These are phyloP conservation scores for Thielaviopsis ethacetica DNA, from an alignment of 2,329 filamentous ascomycete genomes.

Conservation along the genomic window DNA sequence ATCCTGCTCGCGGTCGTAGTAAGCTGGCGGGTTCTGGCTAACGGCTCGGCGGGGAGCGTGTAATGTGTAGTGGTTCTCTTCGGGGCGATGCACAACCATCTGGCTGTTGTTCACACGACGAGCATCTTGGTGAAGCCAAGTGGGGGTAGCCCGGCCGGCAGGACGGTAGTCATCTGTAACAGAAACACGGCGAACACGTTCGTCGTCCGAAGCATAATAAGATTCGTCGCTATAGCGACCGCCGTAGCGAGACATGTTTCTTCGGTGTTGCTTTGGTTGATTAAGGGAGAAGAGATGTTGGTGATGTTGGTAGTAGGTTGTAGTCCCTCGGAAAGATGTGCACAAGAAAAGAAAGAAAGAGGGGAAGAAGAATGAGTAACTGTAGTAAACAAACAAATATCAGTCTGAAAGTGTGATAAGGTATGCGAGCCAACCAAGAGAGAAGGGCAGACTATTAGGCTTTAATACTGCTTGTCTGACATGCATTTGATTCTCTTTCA, in stretches of 20 bases:
- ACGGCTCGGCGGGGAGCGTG: not conserved
- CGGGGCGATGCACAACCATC: not conserved
- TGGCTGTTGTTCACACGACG: not conserved
- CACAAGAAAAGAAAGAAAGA: not conserved
- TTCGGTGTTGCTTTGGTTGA: not conserved
- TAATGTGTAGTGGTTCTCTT: not conserved
- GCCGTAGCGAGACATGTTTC: not conserved
- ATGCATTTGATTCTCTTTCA: not conserved
- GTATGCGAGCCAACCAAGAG: not conserved
- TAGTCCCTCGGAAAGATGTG: not conserved
- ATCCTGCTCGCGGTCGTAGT: not conserved
- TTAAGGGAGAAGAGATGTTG: not conserved
- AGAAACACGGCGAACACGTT: not conserved
- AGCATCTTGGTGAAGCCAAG: not conserved
- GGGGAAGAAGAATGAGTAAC: not conserved
- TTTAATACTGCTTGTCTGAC: not conserved
- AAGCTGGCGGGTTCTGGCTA: not conserved
- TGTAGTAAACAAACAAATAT: not conserved
- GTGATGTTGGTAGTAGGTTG: too few relatives aligned
- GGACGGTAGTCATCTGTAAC: not conserved
- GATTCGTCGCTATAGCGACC: not conserved
- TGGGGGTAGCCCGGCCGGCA: not conserved
- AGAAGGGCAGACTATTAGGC: not conserved
- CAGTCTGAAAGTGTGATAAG: not conserved
- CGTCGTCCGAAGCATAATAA: not conserved